Evolutionary conservation across 2,329 filamentous ascomycete genomes (phyloP).

Genomic region (Mollisia scopiformis): DNA sequence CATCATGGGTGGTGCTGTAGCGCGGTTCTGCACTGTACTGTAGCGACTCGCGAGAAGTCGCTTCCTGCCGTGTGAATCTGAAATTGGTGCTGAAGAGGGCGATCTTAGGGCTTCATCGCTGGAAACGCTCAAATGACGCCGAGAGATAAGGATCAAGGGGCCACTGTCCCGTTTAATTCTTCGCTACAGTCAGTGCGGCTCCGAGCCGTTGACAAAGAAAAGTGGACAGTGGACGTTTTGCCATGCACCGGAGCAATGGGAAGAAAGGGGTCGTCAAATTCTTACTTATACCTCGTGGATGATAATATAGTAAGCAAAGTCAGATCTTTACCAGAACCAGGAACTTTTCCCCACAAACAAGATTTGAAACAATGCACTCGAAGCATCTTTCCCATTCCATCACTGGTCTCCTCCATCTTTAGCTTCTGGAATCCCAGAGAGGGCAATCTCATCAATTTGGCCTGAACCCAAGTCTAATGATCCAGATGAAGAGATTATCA

Average conservation of each 20-base stretch:
- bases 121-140: too few relatives aligned
- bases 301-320: neutral
- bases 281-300: too few relatives aligned
- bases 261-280: neutral
- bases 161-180: too few relatives aligned
- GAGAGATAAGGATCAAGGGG: neutral
- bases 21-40: too few relatives aligned
- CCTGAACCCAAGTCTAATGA: too few relatives aligned
- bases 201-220: neutral
- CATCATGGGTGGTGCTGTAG: neutral
- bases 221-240: neutral
- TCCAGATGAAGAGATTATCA: constrained; percentile 7
- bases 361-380: neutral
- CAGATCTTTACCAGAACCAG: neutral
- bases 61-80: neutral
- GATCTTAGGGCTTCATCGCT: too few relatives aligned
- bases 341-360: neutral
- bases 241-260: neutral
- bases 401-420: too few relatives aligned
- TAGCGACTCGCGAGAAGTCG: too few relatives aligned
- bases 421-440: too few relatives aligned
- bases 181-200: too few relatives aligned
- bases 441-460: too few relatives aligned
- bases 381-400: neutral
- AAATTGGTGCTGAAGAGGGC: neutral